Evolutionary conservation across 176 grass and related monocot species (phyloP).

Genomic region (Cenchrus fungigraminus): DNA sequence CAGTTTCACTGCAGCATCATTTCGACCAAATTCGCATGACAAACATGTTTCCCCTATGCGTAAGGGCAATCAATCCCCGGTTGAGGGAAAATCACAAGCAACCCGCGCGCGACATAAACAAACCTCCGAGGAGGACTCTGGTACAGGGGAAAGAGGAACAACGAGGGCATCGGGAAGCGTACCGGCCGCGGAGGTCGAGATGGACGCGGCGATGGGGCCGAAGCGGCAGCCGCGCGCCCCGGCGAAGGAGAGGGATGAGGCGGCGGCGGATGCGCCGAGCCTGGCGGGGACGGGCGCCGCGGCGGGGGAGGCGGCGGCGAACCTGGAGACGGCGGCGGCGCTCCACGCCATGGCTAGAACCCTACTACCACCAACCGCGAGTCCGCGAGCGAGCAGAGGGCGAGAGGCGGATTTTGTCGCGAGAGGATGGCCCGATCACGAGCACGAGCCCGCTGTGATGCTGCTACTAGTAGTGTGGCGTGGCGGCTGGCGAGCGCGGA

Average conservation of each 20-base stretch:
- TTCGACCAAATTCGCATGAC: background rate
- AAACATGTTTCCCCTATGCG: background rate
- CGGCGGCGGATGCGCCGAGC: slow-evolving; percentile 9
- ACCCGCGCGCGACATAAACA: background rate
- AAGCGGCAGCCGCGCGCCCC: slow-evolving; percentile 30
- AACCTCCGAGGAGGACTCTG: no score
- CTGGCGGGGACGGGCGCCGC: slow-evolving; percentile 43
- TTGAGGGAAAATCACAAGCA: background rate
- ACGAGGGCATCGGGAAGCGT: background rate
- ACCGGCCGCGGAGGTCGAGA: slow-evolving; percentile 63
- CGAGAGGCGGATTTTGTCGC: background rate
- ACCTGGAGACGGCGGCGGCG: slow-evolving; percentile 47
- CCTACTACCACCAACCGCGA: slow-evolving; percentile 31
- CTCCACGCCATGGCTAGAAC: slow-evolving; percentile 73
- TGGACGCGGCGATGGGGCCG: slow-evolving; percentile 48
- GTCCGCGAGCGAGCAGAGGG: background rate
- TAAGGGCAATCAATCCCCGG: background rate
- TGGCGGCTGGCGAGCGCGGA: background rate
- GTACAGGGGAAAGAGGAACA: background rate
- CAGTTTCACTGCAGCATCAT: background rate
- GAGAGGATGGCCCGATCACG: background rate
- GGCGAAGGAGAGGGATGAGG: slow-evolving; percentile 45
- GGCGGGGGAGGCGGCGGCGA: slow-evolving; percentile 41
- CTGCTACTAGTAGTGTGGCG: background rate
- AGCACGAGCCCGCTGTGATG: background rate